A percentile compares a stretch with the other conserved stretches of the same genome.
phyloP scores from a whole-genome alignment of 805 yeast species.

The Monosporozyma aerobia region DNA sequence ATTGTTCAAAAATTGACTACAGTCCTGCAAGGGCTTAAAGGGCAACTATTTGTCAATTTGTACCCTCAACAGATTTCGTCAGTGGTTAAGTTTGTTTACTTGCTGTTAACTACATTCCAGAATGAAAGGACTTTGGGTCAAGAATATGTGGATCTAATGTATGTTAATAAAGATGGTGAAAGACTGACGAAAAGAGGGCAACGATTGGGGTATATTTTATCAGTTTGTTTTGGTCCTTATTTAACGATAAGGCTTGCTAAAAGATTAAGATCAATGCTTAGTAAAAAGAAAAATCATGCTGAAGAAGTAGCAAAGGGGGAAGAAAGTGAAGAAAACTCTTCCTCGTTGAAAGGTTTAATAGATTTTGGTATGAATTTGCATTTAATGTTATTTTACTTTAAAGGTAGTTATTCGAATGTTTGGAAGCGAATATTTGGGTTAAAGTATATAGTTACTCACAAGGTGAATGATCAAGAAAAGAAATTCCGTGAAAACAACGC shows the following conservation, averaged over 20 bases:
- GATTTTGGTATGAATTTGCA: constrained; percentile 58
- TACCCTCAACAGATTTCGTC: constrained; percentile 55
- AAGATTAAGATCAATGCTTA: constrained; percentile 5
- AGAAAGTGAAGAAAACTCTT: not conserved
- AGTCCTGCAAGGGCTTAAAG: constrained; percentile 43
- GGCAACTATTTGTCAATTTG: constrained; percentile 55
- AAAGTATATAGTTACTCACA: constrained; percentile 68
- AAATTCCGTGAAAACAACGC: constrained; percentile 30
- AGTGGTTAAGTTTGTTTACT: constrained; percentile 50
- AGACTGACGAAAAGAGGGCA: constrained; percentile 38
- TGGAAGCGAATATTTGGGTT: constrained; percentile 72
- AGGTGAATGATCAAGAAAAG: constrained; percentile 31
- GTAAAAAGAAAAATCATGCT: not conserved
- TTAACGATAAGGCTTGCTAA: constrained; percentile 28
- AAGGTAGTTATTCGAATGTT: constrained; percentile 71
- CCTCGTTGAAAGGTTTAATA: constrained; percentile 32
- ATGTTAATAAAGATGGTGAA: constrained; percentile 47
- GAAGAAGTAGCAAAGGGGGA: not conserved
- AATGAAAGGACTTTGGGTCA: constrained; percentile 87
- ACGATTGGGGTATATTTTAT: constrained; percentile 49
- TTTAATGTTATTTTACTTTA: constrained; percentile 71
- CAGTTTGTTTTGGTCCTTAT: constrained; percentile 59
- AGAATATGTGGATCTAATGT: constrained; percentile 77
- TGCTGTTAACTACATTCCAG: constrained; percentile 62
- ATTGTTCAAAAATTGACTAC: constrained; percentile 49